Evolutionary conservation across 352 stramenopile genomes (phyloP), one percentile per base, ranked within the genome.

Genomic region (Aphanomyces astaci): DNA sequence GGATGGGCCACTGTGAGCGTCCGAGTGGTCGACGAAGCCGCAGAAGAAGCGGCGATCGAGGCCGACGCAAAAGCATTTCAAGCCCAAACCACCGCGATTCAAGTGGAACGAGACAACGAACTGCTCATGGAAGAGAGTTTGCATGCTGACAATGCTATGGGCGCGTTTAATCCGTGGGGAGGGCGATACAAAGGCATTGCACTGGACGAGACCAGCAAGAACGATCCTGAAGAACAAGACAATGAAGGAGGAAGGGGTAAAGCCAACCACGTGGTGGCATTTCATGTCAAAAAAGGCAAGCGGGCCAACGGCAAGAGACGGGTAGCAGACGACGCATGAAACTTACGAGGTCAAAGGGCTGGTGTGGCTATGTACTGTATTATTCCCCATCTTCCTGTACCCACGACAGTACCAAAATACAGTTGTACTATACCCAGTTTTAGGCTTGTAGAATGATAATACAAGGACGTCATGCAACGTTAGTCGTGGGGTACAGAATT

Each of bases 151-250:
- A 82, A 94, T 33, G 86, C 86, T 1, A 67, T 94, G 1, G 84
- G 81, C 2, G 86, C 86, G 24, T 94, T 86, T 68, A 94, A 92
- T 43, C 86, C 86, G 25, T 94, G 80, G 78, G 86, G 86, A 45
- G 86, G 86, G 19, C 90, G 70, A 63, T 94, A 94, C 74, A 94
- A 94, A 59, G 86, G 86, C 27, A 81, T 94, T 5, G 76, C 89
- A 19, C 52, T 94, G 2, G 80, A 90, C 1, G 72, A 77, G 30
- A 70, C 76, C 19, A 64, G 62, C 3, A 27, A 13, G 17, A n/a
- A 13, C 30, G 2, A 3, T 10, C 30, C 19, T 33, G 15, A 24
- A 13, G 25, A 78, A 13, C 78, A 88, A 19, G 79, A 90, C 59
- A 72, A 77, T 49, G 82, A 84, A 15, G 77, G 75, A 49, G 79